Conservation (phyloP, 2,329 filamentous ascomycete species). For the Botrytis fragariae region DNA sequence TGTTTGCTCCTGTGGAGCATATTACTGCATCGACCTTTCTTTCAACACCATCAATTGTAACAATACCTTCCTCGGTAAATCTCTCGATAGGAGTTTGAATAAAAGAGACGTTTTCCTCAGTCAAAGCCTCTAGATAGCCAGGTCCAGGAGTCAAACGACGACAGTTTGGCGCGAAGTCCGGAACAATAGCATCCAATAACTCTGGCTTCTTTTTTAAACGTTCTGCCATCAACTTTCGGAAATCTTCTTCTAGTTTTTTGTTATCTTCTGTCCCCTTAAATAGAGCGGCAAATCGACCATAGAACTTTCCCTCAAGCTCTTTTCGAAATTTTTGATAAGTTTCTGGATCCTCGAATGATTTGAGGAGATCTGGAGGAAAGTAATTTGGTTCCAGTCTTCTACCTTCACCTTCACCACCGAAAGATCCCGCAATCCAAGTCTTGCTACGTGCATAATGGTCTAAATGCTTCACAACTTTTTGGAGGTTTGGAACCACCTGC, state of each 20-base stretch:
- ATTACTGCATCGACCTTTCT: conserved; percentile 63
- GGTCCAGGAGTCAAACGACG: conserved; percentile 46
- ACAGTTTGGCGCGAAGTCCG: conserved; percentile 46
- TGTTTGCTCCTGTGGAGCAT: conserved; percentile 66
- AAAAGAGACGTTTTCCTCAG: conserved; percentile 60
- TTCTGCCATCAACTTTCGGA: conserved; percentile 42
- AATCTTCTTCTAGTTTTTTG: conserved; percentile 37
- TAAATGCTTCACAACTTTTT: conserved; percentile 21
- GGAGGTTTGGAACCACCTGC: conserved; percentile 50
- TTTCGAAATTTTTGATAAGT: conserved; percentile 61
- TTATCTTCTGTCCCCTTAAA: conserved; percentile 48
- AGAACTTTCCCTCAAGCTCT: conserved; percentile 59
- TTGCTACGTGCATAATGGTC: conserved; percentile 44
- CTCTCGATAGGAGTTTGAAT: conserved; percentile 55
- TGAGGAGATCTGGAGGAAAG: conserved; percentile 51
- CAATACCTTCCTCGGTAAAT: conserved; percentile 59
- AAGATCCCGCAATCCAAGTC: conserved; percentile 57
- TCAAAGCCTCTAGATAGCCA: conserved; percentile 64
- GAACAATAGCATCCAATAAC: conserved; percentile 37
- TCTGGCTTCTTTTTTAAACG: conserved; percentile 45
- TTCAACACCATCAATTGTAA: conserved; percentile 55
- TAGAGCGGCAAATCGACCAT: conserved; percentile 53
- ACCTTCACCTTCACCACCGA: conserved; percentile 41
- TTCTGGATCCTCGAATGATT: conserved; percentile 55
- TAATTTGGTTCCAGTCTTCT: conserved; percentile 49